Conservation (phyloP, 1,284 basidiomycete species). For the Grifola frondosa region DNA sequence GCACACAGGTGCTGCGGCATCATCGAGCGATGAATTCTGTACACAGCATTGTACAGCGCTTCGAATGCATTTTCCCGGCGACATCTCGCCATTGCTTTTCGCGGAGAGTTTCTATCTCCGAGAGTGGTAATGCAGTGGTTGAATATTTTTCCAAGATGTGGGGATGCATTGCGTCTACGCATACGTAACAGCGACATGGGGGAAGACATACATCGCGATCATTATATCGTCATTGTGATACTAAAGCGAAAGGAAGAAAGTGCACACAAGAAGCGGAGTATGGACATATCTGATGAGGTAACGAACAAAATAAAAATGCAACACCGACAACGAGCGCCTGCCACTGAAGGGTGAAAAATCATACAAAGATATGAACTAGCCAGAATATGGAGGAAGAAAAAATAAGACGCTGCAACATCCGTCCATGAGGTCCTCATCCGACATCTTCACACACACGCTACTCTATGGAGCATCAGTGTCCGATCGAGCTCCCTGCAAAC, state of each 20-base stretch:
- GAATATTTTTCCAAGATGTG: too few relatives aligned
- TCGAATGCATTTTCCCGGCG: too few relatives aligned
- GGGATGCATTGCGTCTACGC: conserved; percentile 1
- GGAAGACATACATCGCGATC: conserved; percentile 19
- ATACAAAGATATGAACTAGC: conserved; percentile 2
- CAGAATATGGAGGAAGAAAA: neutral
- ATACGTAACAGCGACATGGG: conserved; percentile 2
- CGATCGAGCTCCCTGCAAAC: conserved; percentile 42
- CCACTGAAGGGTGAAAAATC: conserved; percentile 5
- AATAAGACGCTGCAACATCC: neutral
- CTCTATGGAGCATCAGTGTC: conserved; percentile 25
- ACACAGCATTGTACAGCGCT: too few relatives aligned
- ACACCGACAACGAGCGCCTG: too few relatives aligned
- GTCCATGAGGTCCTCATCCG: neutral
- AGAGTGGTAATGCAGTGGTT: too few relatives aligned
- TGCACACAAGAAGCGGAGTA: conserved; percentile 1
- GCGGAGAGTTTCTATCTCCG: too few relatives aligned
- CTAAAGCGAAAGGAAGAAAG: neutral
- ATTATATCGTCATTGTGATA: conserved; percentile 23
- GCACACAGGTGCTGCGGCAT: too few relatives aligned
- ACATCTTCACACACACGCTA: conserved; percentile 1
- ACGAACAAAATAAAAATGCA: conserved; percentile 19
- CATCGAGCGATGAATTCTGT: too few relatives aligned
- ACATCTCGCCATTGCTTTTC: too few relatives aligned
- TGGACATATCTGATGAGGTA: neutral